Conservation (phyloP, 176 grass and related monocot species). For the Zoysia japonica region DNA sequence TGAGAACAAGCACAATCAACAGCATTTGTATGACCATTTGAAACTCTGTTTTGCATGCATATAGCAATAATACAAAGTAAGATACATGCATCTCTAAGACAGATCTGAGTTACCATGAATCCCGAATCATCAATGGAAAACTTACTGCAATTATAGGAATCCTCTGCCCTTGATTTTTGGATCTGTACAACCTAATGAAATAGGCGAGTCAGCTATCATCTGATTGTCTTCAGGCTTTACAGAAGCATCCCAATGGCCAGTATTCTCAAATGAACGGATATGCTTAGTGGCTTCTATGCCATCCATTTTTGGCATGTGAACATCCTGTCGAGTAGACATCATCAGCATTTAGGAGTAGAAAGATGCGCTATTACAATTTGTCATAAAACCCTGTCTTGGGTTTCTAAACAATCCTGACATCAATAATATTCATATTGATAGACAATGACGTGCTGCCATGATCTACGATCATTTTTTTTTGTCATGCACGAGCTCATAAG, state of each 20-base stretch:
- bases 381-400: conserved; percentile 4
- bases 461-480: conserved; percentile 4
- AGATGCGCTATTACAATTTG: conserved; percentile 3
- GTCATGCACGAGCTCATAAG: neutral
- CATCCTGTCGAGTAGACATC: conserved; percentile 59
- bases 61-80: conserved; percentile 25
- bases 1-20: neutral
- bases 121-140: conserved; percentile 8
- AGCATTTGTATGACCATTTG: conserved; percentile 21
- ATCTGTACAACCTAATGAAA: conserved; percentile 40
- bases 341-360: conserved; percentile 16
- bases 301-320: conserved; percentile 97
- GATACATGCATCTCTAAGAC: conserved; percentile 5
- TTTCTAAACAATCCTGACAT: conserved; percentile 11
- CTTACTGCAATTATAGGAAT: conserved; percentile 84
- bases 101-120: conserved; percentile 20
- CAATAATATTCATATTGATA: no score
- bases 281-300: conserved; percentile 90
- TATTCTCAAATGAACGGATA: conserved; percentile 81
- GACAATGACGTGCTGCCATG: conserved; percentile 7
- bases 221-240: conserved; percentile 55
- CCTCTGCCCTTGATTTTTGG: conserved; percentile 44
- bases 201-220: conserved; percentile 38
- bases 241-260: conserved; percentile 75
- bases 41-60: conserved; percentile 22